Base-by-base conservation (phyloP, 306 rosid genomes). In the Elaeagnus macrophylla region DNA sequence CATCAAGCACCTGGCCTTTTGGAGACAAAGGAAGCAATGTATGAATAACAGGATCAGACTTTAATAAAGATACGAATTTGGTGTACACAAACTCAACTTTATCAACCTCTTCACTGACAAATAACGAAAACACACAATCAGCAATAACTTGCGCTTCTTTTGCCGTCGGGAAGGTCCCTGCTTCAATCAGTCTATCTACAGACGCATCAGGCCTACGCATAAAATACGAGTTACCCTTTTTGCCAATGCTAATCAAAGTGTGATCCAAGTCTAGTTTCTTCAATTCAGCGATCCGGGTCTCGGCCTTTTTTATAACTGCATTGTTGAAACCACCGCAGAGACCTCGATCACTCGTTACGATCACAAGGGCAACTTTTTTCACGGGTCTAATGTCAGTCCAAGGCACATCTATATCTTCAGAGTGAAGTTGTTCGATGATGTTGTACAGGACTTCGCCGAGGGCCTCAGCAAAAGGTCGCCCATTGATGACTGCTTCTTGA, bases 301-400 rank as follows among this genome's bases (percentile, higher is more conserved):
- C 77, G 11, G 88, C 85, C 53, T 78, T 82, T 25, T 53, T 77
- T 6, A 66, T 56, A 18, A 88, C 66, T 7, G 64, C 48, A 9
- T 65, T 80, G 70, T 88, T 83, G 79, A 84, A 79, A 9, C 94
- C 75, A 11, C 89, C 90, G 17, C 96, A 88, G 53, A 88, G 79
- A 42, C 94, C 94, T 12, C 80, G 81, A 42, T 88, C 87, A 0
- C 74, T 71, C 6, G 87, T 83, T 59, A 84, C 13, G 42, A 81
- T 78, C 1, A 88, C 80, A n/a, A 88, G 56, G 54, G 94, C 82
- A 12, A 81, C 75, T 39, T 63, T 79, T 57, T 50, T 67, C 7
- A 84, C 79, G 9, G 85, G 82, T 14, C 87, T 61, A 41, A 67
- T 67, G 10, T 42, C 51, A 13, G 83, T 71, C 12, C 81, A 36